Evolutionary conservation across 2,329 filamentous ascomycete species (phyloP), one percentile per base, ranked within the genome.

Genomic region (Exophiala alcalophila): DNA sequence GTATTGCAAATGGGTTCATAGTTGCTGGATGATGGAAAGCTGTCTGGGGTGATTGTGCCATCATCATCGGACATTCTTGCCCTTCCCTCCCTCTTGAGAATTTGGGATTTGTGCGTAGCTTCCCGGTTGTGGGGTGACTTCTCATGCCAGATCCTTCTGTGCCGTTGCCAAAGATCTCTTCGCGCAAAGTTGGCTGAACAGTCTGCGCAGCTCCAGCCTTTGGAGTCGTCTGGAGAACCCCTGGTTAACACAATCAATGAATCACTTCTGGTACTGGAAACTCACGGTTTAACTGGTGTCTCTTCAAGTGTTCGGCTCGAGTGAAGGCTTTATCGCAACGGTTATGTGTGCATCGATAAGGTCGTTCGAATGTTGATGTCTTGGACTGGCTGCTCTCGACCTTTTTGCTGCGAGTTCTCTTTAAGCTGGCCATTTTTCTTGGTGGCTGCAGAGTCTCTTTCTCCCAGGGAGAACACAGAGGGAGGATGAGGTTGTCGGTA

Each of bases 231-330:
- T 37, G 11, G n/a, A 10, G 19, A 20, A 10, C 20, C 5, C n/a
- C n/a, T n/a, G n/a, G n/a, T 23, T 20, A n/a, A 23, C 20, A 35
- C 10, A 23, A 20, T 32, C 14, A 32, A 16, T n/a, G 11, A 20
- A 4, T 11, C 16, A 35, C n/a, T 5, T 26, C 10, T 18, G 21
- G 6, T 12, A 36, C 14, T 12, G 5, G 18, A 23, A 9, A 35
- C 39, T 21, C 12, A 44, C 28, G 40, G 18, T 44, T 44, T 5
- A 44, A 34, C 32, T 44, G 33, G 32, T 44, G 40, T 10, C 77
- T 68, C 46, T 77, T 73, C 35, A 80, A 63, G 58, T 80, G 77
- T 57, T 80, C 77, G 10, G 73, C 68, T 5, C 77, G 67, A 21
- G 74, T 76, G 56, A 80, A 80, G 12, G 67, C 65, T 56, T 76